A percentile compares a stretch with the other conserved stretches of the same genome.
Evolutionary conservation across 306 rosid genomes (phyloP).

Genomic region (Corylus americana): DNA sequence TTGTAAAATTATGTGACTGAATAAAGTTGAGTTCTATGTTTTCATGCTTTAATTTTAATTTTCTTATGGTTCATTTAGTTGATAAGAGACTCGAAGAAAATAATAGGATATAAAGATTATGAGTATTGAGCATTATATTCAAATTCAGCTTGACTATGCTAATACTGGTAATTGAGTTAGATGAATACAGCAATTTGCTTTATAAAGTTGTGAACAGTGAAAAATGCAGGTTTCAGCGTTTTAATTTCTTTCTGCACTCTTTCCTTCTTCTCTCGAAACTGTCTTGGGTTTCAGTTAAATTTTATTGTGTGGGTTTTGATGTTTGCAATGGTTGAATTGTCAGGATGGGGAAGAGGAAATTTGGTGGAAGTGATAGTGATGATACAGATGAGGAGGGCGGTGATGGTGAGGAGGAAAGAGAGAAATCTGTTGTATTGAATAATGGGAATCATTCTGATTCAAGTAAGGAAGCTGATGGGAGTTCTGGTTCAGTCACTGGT

Average conservation of each 20-base stretch:
- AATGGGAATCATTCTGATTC: slow-evolving; percentile 51
- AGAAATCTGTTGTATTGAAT: slow-evolving; percentile 55
- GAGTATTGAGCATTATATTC: neutral
- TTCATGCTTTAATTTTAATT: no score
- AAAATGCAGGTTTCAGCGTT: neutral
- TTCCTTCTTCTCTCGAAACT: neutral
- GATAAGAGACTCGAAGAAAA: neutral
- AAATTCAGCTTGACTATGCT: neutral
- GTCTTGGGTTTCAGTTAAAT: neutral
- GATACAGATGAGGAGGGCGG: slow-evolving; percentile 54
- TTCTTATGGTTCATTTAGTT: neutral
- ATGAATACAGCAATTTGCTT: neutral
- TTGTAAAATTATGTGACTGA: neutral
- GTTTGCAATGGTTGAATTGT: slow-evolving; percentile 22
- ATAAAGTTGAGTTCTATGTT: neutral
- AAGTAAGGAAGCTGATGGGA: slow-evolving; percentile 57
- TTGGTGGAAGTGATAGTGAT: slow-evolving; percentile 71
- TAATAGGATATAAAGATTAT: neutral
- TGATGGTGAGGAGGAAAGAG: slow-evolving; percentile 44
- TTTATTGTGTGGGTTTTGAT: slow-evolving; percentile 28
- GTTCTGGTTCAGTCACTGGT: slow-evolving; percentile 67
- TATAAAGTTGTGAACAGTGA: neutral
- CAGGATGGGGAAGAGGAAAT: slow-evolving; percentile 87
- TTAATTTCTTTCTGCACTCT: neutral
- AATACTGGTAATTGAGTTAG: neutral